Conservation (phyloP, 345 rosid species). For the thale cress (Arabidopsis thaliana) region TAIR10.1 NC_003074.8:17329001-17329500, state of each 20-base stretch:
- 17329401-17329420: too few species aligned
- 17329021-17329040: conserved; percentile 2
- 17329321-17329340: conserved; percentile 7
- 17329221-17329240: neutral
- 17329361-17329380: neutral
- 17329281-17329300: conserved; percentile 19
- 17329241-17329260: conserved; percentile 1
- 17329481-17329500: conserved; percentile 17
- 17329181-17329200: neutral
- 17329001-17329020: conserved; percentile 3
- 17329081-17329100: neutral
- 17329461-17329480: conserved; percentile 8
- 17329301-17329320: conserved; percentile 47
- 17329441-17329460: neutral
- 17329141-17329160: conserved; percentile 1
- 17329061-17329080: conserved; percentile 17
- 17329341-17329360: neutral
- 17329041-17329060: conserved; percentile 12
- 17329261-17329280: neutral
- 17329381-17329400: neutral
- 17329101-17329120: conserved; percentile 5
- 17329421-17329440: neutral
- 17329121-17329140: neutral
- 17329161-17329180: conserved; percentile 2
- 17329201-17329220: neutral